Evolutionary conservation across 1,139 yeast genomes (phyloP), one percentile per base, ranked within the genome.

Genomic region (Saccharomyces hybrid): DNA sequence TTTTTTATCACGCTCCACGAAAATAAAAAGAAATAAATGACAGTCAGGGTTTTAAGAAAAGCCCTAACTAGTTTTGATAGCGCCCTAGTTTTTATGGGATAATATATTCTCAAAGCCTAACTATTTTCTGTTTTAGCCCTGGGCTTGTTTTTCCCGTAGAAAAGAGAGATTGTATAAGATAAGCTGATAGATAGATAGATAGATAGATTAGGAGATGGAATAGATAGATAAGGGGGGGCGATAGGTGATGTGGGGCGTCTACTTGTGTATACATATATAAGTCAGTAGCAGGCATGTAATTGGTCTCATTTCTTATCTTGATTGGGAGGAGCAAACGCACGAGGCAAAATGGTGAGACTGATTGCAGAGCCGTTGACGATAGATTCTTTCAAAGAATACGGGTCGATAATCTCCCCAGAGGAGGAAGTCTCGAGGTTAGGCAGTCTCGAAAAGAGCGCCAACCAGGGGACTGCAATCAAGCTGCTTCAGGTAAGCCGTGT

Each of bases 381-480:
- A 0, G 75, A 71, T 14, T 61, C 72, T 0, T 83, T 82, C 59
- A 72, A 74, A 2, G 70, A 71, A 16, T 83, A 73, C 61, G 88
- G 88, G 1, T 73, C 78, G 7, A 75, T 82, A 19, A 75, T 83
- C 48, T 80, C 85, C 5, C 79, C 86, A 2, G 73, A 72, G 52
- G 80, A 82, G 59, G 83, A 82, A 62, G 69, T 79, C 50, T 47
- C 69, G 58, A 55, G 74, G 41, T 66, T 73, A 64, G 56, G 70
- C 53, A 62, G 82, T 67, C 72, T 81, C 12, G 74, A 61, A 78
- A 60, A 57, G 48, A 61, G 59, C 24, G 97, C 97, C 5, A 91
- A 91, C 69, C 90, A 91, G 65, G 98, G 97, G n/a, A 90, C 97
- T 2, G 97, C 97, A 0, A 75, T 81, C 4, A 91, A 90, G 65